Percentiles rank a stretch among this genome's conserved stretches.
These are phyloP conservation scores for Penicillium lagena DNA, from an alignment of 495 filamentous ascomycete species.

Conservation along the genomic window DNA sequence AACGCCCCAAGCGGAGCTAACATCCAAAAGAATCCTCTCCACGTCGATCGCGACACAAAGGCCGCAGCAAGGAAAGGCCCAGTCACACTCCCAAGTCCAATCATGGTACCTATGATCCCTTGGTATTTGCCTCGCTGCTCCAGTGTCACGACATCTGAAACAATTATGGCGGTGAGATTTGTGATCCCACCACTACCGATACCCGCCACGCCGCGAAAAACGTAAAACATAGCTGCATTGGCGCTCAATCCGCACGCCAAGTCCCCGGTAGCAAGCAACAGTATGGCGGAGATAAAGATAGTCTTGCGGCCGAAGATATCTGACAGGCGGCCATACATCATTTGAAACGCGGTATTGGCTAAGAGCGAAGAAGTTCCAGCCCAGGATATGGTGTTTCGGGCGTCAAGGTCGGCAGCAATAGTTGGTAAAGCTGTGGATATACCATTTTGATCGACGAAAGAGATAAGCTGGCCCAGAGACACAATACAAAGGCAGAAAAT, in stretches of 20 bases:
- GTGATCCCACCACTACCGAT: constrained; percentile 40
- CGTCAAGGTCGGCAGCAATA: constrained; percentile 49
- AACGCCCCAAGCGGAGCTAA: constrained; percentile 21
- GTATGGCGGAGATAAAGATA: constrained; percentile 33
- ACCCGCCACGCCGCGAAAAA: constrained; percentile 43
- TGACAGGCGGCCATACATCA: constrained; percentile 48
- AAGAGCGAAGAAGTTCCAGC: constrained; percentile 65
- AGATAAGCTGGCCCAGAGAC: constrained; percentile 26
- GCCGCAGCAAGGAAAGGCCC: constrained; percentile 34
- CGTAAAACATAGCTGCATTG: constrained; percentile 40
- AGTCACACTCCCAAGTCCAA: constrained; percentile 29
- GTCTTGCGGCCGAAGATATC: constrained; percentile 49
- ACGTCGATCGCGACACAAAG: constrained; percentile 28
- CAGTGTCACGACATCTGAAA: constrained; percentile 36
- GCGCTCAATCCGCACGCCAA: constrained; percentile 40
- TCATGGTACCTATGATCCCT: constrained; percentile 28
- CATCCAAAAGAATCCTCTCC: constrained; percentile 34
- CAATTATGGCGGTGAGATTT: constrained; percentile 37
- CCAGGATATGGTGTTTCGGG: constrained; percentile 56
- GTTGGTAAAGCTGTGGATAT: constrained; percentile 50
- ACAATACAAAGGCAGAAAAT: neutral
- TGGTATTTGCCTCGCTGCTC: constrained; percentile 34
- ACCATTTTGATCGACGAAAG: constrained; percentile 54
- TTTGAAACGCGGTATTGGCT: constrained; percentile 57
- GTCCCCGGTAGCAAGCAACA: constrained; percentile 40